Base-by-base conservation (phyloP, 768 basidiomycete genomes). In the Lentinula aciculospora region DNA sequence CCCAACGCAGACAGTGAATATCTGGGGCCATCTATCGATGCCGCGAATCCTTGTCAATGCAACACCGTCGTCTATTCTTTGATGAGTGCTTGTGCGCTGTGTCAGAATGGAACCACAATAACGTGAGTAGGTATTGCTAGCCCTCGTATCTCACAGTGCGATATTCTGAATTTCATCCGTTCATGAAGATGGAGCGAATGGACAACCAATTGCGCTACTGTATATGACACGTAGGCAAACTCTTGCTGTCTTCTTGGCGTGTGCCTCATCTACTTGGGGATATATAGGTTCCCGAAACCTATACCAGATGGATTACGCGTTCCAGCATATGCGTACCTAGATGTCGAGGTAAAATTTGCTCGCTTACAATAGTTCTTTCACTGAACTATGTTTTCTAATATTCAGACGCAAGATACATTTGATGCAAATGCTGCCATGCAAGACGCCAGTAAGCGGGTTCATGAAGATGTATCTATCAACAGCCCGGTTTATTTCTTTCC, bases 251-350 rank as follows among this genome's bases (percentile, higher is more conserved):
- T 59, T 37, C 63, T 65, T 55, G 0, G 15, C 34, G 15, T 12
- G 12, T 15, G 17, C 34, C 36, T 6, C 57, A 21, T 55, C 25
- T n/a, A 39, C 6, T 10, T 46, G 58, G 32, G 2, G 40, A 45
- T 40, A 5, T 25, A 25, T 40, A 81, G 81, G n/a, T 85, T 71
- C 60, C 79, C 82, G 0, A 53, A 69, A 13, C 63, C 68, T n/a
- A 67, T 86, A 48, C 85, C 85, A 2, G 58, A 63, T 0, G 77
- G 76, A 8, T 73, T 80, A 1, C 69, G 72, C 10, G 74, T 87
- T 19, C 85, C 84, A 8, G 76, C 76, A 10, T 88, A 85, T 85
- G 85, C 85, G 12, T 88, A 79, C 59, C 68, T 81, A 32, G 77
- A 83, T 57, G 78, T 86, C 21, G 67, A 72, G 63, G 77, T 78